Evolutionary conservation across 371 early-diverging fungal genomes (phyloP), one percentile per base, ranked within the genome.

Genomic region (Catenaria anguillulae): DNA sequence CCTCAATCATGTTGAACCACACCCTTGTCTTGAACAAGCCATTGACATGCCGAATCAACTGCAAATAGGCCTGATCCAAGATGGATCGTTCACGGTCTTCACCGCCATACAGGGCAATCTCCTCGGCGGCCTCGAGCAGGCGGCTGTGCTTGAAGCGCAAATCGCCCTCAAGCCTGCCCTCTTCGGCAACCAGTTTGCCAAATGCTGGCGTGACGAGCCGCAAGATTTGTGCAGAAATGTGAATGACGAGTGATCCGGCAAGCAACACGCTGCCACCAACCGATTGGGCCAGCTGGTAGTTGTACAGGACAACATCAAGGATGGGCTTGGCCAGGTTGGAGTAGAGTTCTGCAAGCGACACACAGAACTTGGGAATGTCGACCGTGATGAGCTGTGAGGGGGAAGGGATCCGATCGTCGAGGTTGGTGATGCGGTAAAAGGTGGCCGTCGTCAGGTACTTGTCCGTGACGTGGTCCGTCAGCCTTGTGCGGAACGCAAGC

Each of bases 1-100:
- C 89, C 62, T 89, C 90, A 66, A 91, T 70, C 89, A 89, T 89
- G 55, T 88, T 86, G 71, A 89, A 89, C 56, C 82, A 84, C 34
- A 89, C 83, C 37, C 88, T 78, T 60, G 86, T 75, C 50, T 82
- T 77, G 73, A 84, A 88, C 63, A 88, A 78, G 40, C 80, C 74
- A 68, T 92, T 90, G 68, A 90, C 81, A 67, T 92, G 90, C 58
- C 78, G 77, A 70, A 90, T 88, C 37, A 92, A 70, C 2, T 73
- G 75, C 64, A 77, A 77, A 66, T 90, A 92, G 63, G 83, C 81
- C 36, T 77, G 73, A 65, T 88, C 85, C 52, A 92, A 61, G 40
- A 86, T 83, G 4, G 68, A 62, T 35, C 67, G 66, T 64, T 79
- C 79, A 21, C 72, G 56, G 24, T 68, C 68, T 15, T 70, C 71